phyloP scores from a whole-genome alignment of 1,284 basidiomycete genomes.

The Ceratobasidium sp. region DNA sequence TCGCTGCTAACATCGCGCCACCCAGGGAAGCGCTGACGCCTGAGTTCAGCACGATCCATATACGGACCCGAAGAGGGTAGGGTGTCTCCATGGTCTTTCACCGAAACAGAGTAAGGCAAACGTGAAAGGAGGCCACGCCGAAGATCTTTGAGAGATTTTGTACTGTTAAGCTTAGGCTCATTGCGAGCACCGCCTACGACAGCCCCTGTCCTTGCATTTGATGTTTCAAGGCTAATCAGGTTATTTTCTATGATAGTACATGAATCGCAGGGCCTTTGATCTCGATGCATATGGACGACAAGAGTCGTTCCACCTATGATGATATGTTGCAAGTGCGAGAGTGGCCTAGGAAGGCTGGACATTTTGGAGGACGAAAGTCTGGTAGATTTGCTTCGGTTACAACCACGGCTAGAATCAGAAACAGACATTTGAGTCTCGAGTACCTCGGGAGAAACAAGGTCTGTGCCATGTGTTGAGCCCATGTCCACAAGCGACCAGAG shows the following conservation, averaged over 20 bases:
- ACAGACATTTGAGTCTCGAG: slow-evolving; percentile 4
- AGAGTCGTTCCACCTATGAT: slow-evolving; percentile 75
- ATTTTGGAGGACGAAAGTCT: slow-evolving; percentile 70
- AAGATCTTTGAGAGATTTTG: slow-evolving; percentile 3
- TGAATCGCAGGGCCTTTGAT: slow-evolving; percentile 63
- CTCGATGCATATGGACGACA: slow-evolving; percentile 70
- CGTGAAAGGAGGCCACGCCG: slow-evolving; percentile 19
- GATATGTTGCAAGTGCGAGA: slow-evolving; percentile 71
- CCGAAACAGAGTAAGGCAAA: slow-evolving; percentile 13
- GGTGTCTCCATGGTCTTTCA: background rate
- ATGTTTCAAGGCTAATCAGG: slow-evolving; percentile 57
- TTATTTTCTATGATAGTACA: slow-evolving; percentile 63
- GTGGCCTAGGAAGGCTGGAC: slow-evolving; percentile 70
- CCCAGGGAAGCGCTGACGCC: slow-evolving; percentile 38
- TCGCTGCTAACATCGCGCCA: slow-evolving; percentile 37
- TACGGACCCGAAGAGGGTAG: slow-evolving; percentile 6
- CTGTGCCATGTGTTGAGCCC: slow-evolving; percentile 81
- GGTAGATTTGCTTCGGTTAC: slow-evolving; percentile 49
- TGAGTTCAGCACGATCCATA: slow-evolving; percentile 41
- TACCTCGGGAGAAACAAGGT: slow-evolving; percentile 31
- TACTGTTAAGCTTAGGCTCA: background rate
- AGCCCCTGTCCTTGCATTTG: background rate
- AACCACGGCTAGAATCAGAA: slow-evolving; percentile 4
- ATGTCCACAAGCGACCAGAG: slow-evolving; percentile 81
- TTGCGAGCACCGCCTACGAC: background rate